Evolutionary conservation across 208 protist genomes (phyloP), one percentile per base, ranked within the genome.

Genomic region (Phytomonas sp.): DNA sequence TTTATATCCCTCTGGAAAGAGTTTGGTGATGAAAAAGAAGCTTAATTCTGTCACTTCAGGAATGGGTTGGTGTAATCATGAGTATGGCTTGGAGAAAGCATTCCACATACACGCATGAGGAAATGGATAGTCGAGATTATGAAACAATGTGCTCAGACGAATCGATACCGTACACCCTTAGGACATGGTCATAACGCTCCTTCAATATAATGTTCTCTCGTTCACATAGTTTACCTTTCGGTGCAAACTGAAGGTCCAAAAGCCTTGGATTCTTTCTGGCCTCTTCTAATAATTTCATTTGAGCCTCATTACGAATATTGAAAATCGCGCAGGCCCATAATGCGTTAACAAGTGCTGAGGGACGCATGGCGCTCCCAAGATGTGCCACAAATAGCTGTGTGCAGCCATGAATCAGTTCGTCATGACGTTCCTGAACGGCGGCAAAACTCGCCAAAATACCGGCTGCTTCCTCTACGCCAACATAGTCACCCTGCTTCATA

Each of bases 381-480:
- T 89, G 76, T 6, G 78, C 77, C 0, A 80, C 75, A 31, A 94
- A 80, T 28, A 94, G 30, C 68, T 89, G 79, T 20, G 77, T 86
- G 71, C 86, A 92, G 1, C 83, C 68, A 62, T 90, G 85, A 26
- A 91, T 82, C 40, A 96, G 84, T 75, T 94, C 88, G 66, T 96
- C 91, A 60, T 89, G 85, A 62, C 77, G 79, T 74, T 96, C 88
- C 76, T 93, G 91, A 32, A 96, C 88, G 29, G 88, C 87, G 26
- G 91, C 91, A 63, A 96, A 96, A 80, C 87, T 92, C 29, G 88
- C 83, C 4, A 96, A 80, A 29, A 89, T 76, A 23, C 76, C 74
- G 32, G 87, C 88, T 32, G 87, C 87, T 51, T 96, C 91, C 17
- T 63, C 67, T 28, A 79, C 71, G 67, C 78, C 80, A 29, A 96